Evolutionary conservation across 139 green algal species (phyloP).

Genomic region (Chlamydomonas sp.): DNA sequence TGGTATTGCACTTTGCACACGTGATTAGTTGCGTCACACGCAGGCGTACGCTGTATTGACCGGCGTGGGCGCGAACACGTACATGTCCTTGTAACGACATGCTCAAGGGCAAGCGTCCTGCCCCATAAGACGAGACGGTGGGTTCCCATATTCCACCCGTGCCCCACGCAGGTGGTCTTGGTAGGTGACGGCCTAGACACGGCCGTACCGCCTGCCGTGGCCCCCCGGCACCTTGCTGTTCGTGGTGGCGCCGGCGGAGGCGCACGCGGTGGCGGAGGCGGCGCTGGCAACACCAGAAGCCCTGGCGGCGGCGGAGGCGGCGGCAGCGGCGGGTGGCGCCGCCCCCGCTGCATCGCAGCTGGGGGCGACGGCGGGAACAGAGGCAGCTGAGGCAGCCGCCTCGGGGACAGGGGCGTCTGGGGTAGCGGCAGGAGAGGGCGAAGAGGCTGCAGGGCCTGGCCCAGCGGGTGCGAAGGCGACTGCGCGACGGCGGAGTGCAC

Average conservation of each 20-base stretch:
- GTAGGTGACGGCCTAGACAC: slow-evolving; percentile 77
- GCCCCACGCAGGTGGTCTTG: slow-evolving; percentile 73
- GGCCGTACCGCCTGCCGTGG: slow-evolving; percentile 75
- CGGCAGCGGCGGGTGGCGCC: neutral
- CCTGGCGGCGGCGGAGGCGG: neutral
- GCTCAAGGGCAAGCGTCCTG: neutral
- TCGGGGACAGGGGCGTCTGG: neutral
- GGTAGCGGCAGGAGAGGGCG: slow-evolving; percentile 33
- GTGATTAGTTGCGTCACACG: too few relatives aligned
- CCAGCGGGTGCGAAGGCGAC: slow-evolving; percentile 40
- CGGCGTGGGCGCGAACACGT: too few relatives aligned
- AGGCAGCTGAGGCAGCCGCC: too few relatives aligned
- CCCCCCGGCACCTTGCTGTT: slow-evolving; percentile 77
- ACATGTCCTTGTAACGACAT: too few relatives aligned
- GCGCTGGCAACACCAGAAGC: slow-evolving; percentile 6
- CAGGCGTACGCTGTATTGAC: too few relatives aligned
- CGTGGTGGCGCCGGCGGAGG: slow-evolving; percentile 49
- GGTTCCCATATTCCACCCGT: too few relatives aligned
- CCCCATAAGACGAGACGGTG: neutral
- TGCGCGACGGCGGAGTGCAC: slow-evolving; percentile 37
- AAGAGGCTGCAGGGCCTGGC: slow-evolving; percentile 58
- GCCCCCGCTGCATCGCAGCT: neutral
- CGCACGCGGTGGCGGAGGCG: slow-evolving; percentile 22
- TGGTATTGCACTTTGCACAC: too few relatives aligned
- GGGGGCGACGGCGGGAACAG: too few relatives aligned